A percentile compares a stretch with the other conserved stretches of the same genome.
Evolutionary conservation across 306 rosid species (phyloP).

Genomic region (Lithocarpus polystachyus): DNA sequence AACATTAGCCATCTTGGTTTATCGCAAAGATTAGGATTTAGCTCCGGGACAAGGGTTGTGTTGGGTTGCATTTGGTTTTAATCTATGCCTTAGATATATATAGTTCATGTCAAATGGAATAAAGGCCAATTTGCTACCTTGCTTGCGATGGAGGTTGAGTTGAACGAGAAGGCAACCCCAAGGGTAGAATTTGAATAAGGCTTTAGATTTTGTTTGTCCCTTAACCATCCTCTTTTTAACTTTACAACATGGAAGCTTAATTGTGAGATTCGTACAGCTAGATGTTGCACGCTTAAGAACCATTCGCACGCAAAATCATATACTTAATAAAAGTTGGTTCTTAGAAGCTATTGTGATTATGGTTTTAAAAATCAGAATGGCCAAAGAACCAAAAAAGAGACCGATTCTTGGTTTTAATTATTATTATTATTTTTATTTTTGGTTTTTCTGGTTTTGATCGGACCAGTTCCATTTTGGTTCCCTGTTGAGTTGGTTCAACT

Average conservation of each 20-base stretch:
- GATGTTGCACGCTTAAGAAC: not conserved
- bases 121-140: conserved; percentile 42
- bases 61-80: not conserved
- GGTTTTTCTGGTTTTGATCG: no score
- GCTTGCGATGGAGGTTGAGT: conserved; percentile 44
- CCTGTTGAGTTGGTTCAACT: no score
- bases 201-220: not conserved
- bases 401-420: rapidly evolving
- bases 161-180: conserved; percentile 3
- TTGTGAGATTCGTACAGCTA: not conserved
- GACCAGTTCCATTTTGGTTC: rapidly evolving
- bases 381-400: no score
- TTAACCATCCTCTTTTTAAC: not conserved
- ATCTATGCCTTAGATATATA: conserved; percentile 15
- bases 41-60: not conserved
- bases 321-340: no score
- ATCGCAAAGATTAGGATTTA: not conserved
- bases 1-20: conserved; percentile 21
- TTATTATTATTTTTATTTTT: no score
- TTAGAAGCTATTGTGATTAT: no score
- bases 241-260: not conserved
- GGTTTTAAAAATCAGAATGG: no score
- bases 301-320: no score
- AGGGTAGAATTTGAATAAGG: conserved; percentile 27
- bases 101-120: conserved; percentile 3